A percentile compares a stretch with the other conserved stretches of the same genome.
These are phyloP conservation scores for Aleurites moluccanus DNA, from an alignment of 441 rosid genomes.

Conservation along the genomic window DNA sequence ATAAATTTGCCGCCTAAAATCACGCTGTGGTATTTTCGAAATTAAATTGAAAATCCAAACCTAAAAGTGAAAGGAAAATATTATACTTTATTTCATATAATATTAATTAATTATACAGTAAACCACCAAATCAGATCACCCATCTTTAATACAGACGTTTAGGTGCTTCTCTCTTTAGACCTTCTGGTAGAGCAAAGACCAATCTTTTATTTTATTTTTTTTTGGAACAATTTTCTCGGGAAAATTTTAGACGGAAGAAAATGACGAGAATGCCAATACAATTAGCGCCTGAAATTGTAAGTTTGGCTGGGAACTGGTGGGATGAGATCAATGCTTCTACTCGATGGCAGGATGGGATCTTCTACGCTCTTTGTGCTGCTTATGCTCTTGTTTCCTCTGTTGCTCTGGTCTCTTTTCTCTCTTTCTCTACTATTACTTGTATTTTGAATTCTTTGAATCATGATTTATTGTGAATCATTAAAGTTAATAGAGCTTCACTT, in stretches of 20 bases:
- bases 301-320: conserved; percentile 41
- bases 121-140: conserved; percentile 20
- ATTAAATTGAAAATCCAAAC: not conserved
- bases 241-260: conserved; percentile 22
- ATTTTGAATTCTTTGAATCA: not conserved
- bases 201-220: too few species aligned
- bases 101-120: too few species aligned
- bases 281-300: conserved; percentile 22
- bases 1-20: not conserved
- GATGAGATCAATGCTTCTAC: conserved; percentile 57
- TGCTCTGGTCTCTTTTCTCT: conserved; percentile 55
- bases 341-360: conserved; percentile 82
- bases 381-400: conserved; percentile 77
- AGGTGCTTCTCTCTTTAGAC: conserved; percentile 32
- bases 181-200: conserved; percentile 28
- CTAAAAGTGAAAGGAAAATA: too few species aligned
- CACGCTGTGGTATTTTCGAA: not conserved
- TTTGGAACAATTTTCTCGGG: conserved; percentile 17
- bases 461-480: not conserved
- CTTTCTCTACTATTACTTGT: not conserved
- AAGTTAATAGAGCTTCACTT: not conserved
- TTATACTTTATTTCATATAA: too few species aligned
- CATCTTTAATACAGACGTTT: conserved; percentile 30
- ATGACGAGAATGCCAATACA: conserved; percentile 28
- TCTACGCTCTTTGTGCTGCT: conserved; percentile 72